phyloP scores from a whole-genome alignment of 768 basidiomycete species.

The Amanita pallidorosea region DNA sequence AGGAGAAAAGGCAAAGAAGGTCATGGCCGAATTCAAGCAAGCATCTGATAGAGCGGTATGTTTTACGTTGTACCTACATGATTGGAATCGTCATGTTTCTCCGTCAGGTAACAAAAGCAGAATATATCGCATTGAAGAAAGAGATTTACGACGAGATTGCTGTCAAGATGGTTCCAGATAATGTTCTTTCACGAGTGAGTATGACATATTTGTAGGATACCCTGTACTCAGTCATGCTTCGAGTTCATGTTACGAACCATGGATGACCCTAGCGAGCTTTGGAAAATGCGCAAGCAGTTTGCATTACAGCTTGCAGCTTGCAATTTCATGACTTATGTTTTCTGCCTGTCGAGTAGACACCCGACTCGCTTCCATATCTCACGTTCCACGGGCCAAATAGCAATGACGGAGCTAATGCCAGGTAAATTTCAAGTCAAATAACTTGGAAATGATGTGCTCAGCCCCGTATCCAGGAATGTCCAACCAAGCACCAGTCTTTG shows the following conservation, averaged over 20 bases:
- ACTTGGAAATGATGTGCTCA: neutral
- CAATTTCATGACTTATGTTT: conserved; percentile 86
- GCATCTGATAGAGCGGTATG: conserved; percentile 33
- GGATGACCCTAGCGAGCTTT: conserved; percentile 74
- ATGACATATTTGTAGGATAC: neutral
- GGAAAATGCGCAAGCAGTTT: conserved; percentile 98
- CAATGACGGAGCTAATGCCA: conserved; percentile 89
- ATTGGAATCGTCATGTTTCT: conserved; percentile 1
- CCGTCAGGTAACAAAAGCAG: conserved; percentile 44
- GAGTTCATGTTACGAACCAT: conserved; percentile 91
- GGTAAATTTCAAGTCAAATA: conserved; percentile 28
- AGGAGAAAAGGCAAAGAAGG: conserved; percentile 74
- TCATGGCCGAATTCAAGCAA: conserved; percentile 50
- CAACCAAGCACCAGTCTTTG: conserved; percentile 46
- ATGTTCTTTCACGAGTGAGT: conserved; percentile 71
- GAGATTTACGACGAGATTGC: conserved; percentile 85
- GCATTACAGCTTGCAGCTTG: conserved; percentile 79
- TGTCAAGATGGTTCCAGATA: conserved; percentile 83
- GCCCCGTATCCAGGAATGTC: conserved; percentile 25
- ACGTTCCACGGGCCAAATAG: conserved; percentile 79
- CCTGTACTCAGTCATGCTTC: neutral
- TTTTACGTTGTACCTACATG: neutral
- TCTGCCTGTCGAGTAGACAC: conserved; percentile 73
- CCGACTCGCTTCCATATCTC: conserved; percentile 85
- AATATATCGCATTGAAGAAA: conserved; percentile 64